Percentiles rank a stretch among this genome's conserved stretches.
Conservation (phyloP, 176 grass and related monocot species). For the Carex parvula region DNA sequence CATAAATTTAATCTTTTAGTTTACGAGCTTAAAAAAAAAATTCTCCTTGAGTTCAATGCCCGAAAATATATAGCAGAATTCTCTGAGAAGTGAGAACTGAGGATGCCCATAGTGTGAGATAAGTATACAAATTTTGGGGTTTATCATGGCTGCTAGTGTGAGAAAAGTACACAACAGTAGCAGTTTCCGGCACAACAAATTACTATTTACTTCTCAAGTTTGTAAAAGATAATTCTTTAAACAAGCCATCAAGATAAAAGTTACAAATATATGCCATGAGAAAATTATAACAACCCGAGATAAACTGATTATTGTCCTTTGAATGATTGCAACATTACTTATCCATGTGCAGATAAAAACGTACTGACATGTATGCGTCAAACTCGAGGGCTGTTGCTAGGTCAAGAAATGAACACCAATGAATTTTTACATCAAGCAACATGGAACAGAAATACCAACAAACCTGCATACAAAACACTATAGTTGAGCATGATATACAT, state of each 20-base stretch:
- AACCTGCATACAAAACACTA: not conserved
- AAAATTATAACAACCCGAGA: not conserved
- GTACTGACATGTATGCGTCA: not conserved
- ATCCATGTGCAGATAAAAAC: not conserved
- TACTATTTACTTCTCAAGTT: not conserved
- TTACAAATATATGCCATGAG: not conserved
- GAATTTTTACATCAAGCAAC: not conserved
- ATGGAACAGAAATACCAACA: conserved; percentile 23
- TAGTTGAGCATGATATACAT: not conserved
- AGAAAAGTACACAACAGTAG: not conserved
- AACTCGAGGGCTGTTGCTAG: not conserved
- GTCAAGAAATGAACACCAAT: not conserved
- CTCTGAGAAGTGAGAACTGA: not conserved
- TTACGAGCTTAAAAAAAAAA: too few relatives aligned
- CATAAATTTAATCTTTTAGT: too few relatives aligned
- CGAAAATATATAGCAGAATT: not conserved
- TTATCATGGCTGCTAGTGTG: not conserved
- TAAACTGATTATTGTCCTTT: not conserved
- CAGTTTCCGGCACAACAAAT: not conserved
- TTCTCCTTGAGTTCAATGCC: not conserved
- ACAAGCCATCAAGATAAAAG: not conserved
- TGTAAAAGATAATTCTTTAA: not conserved
- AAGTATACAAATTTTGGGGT: not conserved
- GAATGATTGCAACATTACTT: not conserved
- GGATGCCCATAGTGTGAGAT: not conserved